phyloP scores from a whole-genome alignment of 306 rosid species.

The Aeschynomene evenia region DNA sequence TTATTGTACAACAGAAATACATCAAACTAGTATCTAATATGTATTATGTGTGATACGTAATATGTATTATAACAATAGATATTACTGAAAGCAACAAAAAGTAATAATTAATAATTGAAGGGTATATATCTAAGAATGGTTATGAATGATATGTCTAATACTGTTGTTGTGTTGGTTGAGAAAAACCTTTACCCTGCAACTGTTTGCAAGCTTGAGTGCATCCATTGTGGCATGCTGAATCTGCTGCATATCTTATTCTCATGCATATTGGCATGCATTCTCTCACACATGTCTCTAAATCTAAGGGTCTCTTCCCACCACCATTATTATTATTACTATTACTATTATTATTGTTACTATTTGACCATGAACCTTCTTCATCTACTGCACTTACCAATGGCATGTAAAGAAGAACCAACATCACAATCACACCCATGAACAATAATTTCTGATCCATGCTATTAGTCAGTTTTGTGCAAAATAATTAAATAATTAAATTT shows the following conservation, averaged over 20 bases:
- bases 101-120: too few relatives aligned
- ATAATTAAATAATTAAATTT: not conserved
- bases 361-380: too few relatives aligned
- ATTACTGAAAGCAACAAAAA: too few relatives aligned
- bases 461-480: not conserved
- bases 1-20: too few relatives aligned
- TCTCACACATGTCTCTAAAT: not conserved
- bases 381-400: not conserved
- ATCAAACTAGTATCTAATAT: too few relatives aligned
- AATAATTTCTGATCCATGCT: slow-evolving; percentile 27
- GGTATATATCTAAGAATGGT: too few relatives aligned
- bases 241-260: not conserved
- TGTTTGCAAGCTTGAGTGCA: slow-evolving; percentile 33
- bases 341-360: too few relatives aligned
- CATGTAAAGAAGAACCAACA: slow-evolving; percentile 13
- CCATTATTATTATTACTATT: too few relatives aligned
- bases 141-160: too few relatives aligned
- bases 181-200: slow-evolving; percentile 34
- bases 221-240: slow-evolving; percentile 12
- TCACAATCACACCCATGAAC: not conserved
- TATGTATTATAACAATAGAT: too few relatives aligned
- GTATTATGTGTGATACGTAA: too few relatives aligned
- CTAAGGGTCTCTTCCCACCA: not conserved
- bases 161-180: too few relatives aligned
- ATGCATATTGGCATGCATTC: slow-evolving; percentile 36